Percentiles rank a stretch among this genome's conserved stretches.
These are phyloP conservation scores for Choiromyces venosus DNA, from an alignment of 495 filamentous ascomycete species.

Conservation along the genomic window DNA sequence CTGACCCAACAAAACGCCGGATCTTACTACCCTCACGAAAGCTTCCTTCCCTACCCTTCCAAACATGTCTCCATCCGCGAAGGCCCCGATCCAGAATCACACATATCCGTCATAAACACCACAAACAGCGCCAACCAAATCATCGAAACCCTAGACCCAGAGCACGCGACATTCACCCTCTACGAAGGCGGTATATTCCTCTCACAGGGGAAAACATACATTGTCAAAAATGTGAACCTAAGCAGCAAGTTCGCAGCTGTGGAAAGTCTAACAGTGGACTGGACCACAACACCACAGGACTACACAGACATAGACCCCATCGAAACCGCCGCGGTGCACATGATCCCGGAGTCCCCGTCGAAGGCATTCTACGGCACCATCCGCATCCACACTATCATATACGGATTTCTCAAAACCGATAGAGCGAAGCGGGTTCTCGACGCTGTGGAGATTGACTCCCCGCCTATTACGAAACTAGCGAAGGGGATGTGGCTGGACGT, in stretches of 20 bases:
- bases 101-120: constrained; percentile 89
- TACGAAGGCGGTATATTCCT: constrained; percentile 98
- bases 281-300: constrained; percentile 89
- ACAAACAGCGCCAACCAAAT: constrained; percentile 75
- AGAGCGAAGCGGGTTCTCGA: constrained; percentile 77
- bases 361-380: constrained; percentile 80
- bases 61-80: constrained; percentile 83
- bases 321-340: constrained; percentile 28
- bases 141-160: constrained; percentile 92
- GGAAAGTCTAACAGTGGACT: constrained; percentile 81
- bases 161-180: constrained; percentile 88
- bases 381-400: constrained; percentile 75
- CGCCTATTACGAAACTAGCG: constrained; percentile 72
- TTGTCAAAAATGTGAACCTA: constrained; percentile 81
- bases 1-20: constrained; percentile 56
- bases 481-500: constrained; percentile 98
- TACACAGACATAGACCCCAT: constrained; percentile 92
- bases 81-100: constrained; percentile 60
- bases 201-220: constrained; percentile 86
- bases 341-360: constrained; percentile 42
- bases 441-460: constrained; percentile 87
- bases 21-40: constrained; percentile 83
- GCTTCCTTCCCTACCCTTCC: constrained; percentile 80
- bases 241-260: constrained; percentile 56
- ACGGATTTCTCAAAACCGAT: constrained; percentile 95